Percentiles rank a stretch among this genome's conserved stretches.
These are phyloP conservation scores for Staphylotrichum longicolle DNA, from an alignment of 495 filamentous ascomycete genomes.

Conservation along the genomic window DNA sequence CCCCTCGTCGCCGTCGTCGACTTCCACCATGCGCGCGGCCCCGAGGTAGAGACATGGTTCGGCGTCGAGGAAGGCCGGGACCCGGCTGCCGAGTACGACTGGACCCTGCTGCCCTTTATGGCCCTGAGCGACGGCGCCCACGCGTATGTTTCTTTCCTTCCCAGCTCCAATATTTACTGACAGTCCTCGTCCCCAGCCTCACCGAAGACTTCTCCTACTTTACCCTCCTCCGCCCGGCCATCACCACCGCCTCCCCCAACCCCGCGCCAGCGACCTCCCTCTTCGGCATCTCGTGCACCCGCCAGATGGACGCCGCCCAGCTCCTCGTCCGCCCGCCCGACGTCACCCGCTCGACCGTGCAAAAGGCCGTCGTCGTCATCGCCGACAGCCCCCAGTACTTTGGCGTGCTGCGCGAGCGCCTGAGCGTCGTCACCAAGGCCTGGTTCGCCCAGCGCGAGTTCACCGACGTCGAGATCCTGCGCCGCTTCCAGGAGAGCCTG, in stretches of 20 bases:
- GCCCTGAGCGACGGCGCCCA: slow-evolving; percentile 96
- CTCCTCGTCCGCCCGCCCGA: slow-evolving; percentile 77
- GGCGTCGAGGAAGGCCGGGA: slow-evolving; percentile 73
- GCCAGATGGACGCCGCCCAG: slow-evolving; percentile 78
- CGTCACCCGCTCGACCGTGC: slow-evolving; percentile 91
- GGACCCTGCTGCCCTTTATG: slow-evolving; percentile 93
- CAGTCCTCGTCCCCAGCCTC: slow-evolving; percentile 48
- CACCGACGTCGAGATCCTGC: slow-evolving; percentile 50
- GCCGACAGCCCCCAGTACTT: slow-evolving; percentile 82
- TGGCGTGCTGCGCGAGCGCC: slow-evolving; percentile 74
- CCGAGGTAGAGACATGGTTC: slow-evolving; percentile 91
- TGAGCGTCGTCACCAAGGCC: slow-evolving; percentile 84
- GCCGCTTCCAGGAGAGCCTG: slow-evolving; percentile 90
- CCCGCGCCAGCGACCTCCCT: slow-evolving; percentile 70
- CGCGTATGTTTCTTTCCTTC: slow-evolving; percentile 57
- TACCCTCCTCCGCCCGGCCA: slow-evolving; percentile 73
- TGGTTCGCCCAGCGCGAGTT: slow-evolving; percentile 96
- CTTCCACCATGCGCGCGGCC: slow-evolving; percentile 95
- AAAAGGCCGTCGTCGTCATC: slow-evolving; percentile 98
- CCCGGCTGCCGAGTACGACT: slow-evolving; percentile 84
- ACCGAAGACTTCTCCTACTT: slow-evolving; percentile 98
- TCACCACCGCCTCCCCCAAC: slow-evolving; percentile 24
- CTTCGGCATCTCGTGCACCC: slow-evolving; percentile 93
- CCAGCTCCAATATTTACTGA: background rate
- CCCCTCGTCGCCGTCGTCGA: slow-evolving; percentile 87